Conservation (phyloP, 2,329 filamentous ascomycete genomes). For the Trichoderma afroharzianum region DNA sequence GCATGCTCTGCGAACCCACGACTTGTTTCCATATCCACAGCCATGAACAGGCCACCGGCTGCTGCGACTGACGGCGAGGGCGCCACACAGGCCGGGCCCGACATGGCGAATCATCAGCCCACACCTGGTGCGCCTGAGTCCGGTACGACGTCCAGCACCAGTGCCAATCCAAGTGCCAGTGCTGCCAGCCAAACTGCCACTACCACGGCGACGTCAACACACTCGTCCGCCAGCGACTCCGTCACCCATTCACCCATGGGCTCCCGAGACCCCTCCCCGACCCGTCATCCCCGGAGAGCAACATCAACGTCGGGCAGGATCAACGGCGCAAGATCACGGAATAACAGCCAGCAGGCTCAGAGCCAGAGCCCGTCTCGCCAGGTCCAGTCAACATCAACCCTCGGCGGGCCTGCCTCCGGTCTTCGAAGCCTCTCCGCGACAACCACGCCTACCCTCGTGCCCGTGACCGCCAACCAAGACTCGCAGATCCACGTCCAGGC, state of each 20-base stretch:
- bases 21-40: conserved; percentile 21
- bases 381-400: conserved; percentile 38
- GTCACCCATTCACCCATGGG: conserved; percentile 35
- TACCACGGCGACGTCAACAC: conserved; percentile 30
- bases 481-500: conserved; percentile 49
- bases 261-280: conserved; percentile 48
- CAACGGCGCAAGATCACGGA: conserved; percentile 53
- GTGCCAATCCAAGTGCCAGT: not conserved
- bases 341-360: conserved; percentile 61
- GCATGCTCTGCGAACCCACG: conserved; percentile 30
- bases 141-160: conserved; percentile 9
- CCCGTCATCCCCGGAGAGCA: conserved; percentile 36
- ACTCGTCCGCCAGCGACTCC: conserved; percentile 37
- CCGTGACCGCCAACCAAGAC: conserved; percentile 59
- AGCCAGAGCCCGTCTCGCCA: conserved; percentile 62
- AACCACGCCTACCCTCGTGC: conserved; percentile 63
- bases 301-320: conserved; percentile 34
- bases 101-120: conserved; percentile 21
- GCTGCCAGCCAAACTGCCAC: conserved; percentile 20
- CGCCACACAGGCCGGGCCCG: conserved; percentile 21
- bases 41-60: conserved; percentile 31
- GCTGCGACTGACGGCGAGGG: conserved; percentile 18
- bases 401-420: conserved; percentile 56
- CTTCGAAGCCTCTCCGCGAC: conserved; percentile 66
- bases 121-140: conserved; percentile 15